Percentiles rank a stretch among this genome's conserved stretches.
Evolutionary conservation across 176 grass and related monocot genomes (phyloP).

Genomic region (Musa itinerans): DNA sequence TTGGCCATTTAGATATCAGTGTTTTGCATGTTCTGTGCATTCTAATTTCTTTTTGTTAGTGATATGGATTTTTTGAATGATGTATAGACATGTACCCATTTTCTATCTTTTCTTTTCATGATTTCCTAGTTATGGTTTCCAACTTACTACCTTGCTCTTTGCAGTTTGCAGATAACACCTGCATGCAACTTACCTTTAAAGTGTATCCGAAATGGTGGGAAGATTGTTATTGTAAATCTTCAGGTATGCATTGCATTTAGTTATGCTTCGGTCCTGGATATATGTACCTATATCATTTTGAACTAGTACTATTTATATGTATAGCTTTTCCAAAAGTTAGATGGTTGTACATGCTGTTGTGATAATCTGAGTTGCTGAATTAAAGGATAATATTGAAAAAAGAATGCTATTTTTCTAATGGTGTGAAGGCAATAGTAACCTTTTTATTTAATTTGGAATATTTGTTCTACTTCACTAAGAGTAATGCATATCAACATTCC

Average conservation of each 20-base stretch:
- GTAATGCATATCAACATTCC: too few species aligned
- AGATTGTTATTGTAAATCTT: constrained; percentile 88
- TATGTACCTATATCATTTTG: background rate
- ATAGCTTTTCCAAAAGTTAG: background rate
- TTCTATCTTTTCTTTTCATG: background rate
- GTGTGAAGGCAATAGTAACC: too few species aligned
- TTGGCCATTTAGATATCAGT: background rate
- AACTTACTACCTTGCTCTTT: constrained; percentile 16
- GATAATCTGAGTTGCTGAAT: background rate
- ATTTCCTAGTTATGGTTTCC: constrained; percentile 3
- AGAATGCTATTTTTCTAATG: too few species aligned
- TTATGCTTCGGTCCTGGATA: too few species aligned
- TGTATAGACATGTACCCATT: background rate
- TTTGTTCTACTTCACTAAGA: too few species aligned
- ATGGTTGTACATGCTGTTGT: background rate
- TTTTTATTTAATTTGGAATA: too few species aligned
- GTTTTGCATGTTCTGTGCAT: background rate
- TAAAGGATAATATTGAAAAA: too few species aligned
- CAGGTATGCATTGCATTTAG: constrained; percentile 43
- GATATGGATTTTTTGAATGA: background rate
- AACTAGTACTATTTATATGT: background rate
- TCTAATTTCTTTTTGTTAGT: too few species aligned
- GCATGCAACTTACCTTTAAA: constrained; percentile 90
- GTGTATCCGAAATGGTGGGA: constrained; percentile 62
- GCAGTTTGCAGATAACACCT: constrained; percentile 91